Evolutionary conservation across 2,329 filamentous ascomycete species (phyloP).

Genomic region (Pleurostoma richardsiae): DNA sequence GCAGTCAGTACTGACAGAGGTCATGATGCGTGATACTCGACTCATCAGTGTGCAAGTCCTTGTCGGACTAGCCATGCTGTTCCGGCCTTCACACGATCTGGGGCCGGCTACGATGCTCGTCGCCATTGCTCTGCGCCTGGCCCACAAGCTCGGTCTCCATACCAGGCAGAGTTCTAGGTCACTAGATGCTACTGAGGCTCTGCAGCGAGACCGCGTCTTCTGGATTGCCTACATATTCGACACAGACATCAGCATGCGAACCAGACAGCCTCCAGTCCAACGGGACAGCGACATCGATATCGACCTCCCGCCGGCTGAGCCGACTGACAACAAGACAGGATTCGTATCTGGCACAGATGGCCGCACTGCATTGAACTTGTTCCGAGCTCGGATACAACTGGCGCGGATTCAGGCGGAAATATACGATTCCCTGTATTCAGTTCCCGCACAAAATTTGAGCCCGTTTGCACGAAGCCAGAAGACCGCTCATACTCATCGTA

Average conservation of each 20-base stretch:
- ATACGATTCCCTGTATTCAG: constrained; percentile 17
- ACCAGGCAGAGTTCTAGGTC: constrained; percentile 10
- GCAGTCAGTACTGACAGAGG: constrained; percentile 18
- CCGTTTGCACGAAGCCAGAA: constrained; percentile 3
- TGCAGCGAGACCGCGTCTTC: constrained; percentile 19
- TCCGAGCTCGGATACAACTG: constrained; percentile 14
- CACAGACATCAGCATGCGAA: constrained; percentile 18
- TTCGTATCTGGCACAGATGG: constrained; percentile 13
- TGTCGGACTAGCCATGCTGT: constrained; percentile 20
- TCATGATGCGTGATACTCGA: constrained; percentile 15
- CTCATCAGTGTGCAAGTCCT: constrained; percentile 23
- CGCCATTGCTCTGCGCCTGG: constrained; percentile 17
- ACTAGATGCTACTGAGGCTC: constrained; percentile 9
- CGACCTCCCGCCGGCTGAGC: constrained; percentile 12
- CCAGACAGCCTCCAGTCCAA: constrained; percentile 16
- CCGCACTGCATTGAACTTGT: constrained; percentile 13
- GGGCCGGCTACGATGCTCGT: constrained; percentile 18
- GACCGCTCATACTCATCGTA: constrained; percentile 6
- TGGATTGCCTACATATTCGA: constrained; percentile 23
- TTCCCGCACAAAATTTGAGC: constrained; percentile 12
- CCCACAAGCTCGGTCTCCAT: constrained; percentile 15
- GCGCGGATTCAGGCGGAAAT: constrained; percentile 15
- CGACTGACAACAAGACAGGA: constrained; percentile 8
- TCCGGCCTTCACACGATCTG: constrained; percentile 18
- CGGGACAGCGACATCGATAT: constrained; percentile 16